Evolutionary conservation across 1,284 basidiomycete species (phyloP).

Genomic region (Ceratobasidium papillatum): DNA sequence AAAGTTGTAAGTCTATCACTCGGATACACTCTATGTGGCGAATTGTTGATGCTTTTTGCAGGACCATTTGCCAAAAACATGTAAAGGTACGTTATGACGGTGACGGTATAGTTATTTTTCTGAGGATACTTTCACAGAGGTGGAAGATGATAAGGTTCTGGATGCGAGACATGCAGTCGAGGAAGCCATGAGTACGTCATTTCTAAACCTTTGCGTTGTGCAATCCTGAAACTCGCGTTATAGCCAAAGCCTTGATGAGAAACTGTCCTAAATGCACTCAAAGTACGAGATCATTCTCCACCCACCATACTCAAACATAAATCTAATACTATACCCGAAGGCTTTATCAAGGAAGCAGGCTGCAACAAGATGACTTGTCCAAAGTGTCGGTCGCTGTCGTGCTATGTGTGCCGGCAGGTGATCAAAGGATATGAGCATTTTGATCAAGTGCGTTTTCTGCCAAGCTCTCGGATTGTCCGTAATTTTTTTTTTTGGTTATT

Average conservation of each 20-base stretch:
- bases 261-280: constrained; percentile 83
- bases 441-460: constrained; percentile 53
- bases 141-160: constrained; percentile 73
- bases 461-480: background rate
- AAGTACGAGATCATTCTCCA: constrained; percentile 56
- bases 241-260: constrained; percentile 81
- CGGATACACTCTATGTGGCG: background rate
- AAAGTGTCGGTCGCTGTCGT: constrained; percentile 72
- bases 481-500: background rate
- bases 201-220: background rate
- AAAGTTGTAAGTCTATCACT: constrained; percentile 61
- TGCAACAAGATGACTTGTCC: constrained; percentile 85
- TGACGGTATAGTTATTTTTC: background rate
- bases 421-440: constrained; percentile 85
- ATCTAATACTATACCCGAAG: constrained; percentile 55
- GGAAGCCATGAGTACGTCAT: constrained; percentile 82
- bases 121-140: constrained; percentile 57
- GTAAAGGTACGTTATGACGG: constrained; percentile 65
- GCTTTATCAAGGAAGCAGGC: constrained; percentile 76
- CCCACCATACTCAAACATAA: background rate
- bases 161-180: constrained; percentile 80
- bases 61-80: constrained; percentile 89
- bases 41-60: constrained; percentile 48
- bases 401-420: constrained; percentile 77
- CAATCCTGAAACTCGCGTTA: constrained; percentile 33